A percentile compares a stretch with the other conserved stretches of the same genome.
Conservation (phyloP, 2,329 filamentous ascomycete species). For the Monosporascus cannonballus region DNA sequence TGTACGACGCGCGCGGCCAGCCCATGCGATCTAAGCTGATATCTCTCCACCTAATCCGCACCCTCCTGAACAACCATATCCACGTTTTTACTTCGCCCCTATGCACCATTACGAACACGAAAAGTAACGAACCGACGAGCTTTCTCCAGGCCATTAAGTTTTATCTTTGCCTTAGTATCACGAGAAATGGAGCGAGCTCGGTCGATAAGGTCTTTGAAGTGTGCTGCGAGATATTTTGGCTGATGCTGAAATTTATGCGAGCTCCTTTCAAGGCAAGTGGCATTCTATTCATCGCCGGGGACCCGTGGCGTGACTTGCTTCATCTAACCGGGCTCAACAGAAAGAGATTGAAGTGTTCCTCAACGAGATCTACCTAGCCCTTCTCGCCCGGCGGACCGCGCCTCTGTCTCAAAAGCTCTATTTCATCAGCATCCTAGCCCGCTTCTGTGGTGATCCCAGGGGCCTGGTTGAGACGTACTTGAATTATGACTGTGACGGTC, state of each 20-base stretch:
- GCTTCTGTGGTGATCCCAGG: conserved; percentile 78
- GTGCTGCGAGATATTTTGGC: conserved; percentile 94
- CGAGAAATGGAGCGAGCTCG: conserved; percentile 89
- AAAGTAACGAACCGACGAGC: conserved; percentile 78
- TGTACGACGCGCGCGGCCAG: conserved; percentile 87
- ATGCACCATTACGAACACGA: conserved; percentile 88
- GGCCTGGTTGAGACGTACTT: conserved; percentile 92
- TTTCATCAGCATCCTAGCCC: conserved; percentile 78
- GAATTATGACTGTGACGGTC: conserved; percentile 96
- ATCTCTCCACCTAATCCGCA: conserved; percentile 92
- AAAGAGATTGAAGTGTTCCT: conserved; percentile 98
- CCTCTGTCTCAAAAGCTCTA: conserved; percentile 88
- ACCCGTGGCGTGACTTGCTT: conserved; percentile 34
- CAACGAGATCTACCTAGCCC: conserved; percentile 92
- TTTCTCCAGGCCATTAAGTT: conserved; percentile 96
- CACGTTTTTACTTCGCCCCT: conserved; percentile 84
- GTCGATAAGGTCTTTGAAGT: conserved; percentile 91
- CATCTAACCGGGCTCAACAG: conserved; percentile 35
- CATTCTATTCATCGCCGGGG: conserved; percentile 46
- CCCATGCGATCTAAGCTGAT: conserved; percentile 97
- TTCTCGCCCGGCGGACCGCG: conserved; percentile 80
- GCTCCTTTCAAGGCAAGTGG: conserved; percentile 76
- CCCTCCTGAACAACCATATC: conserved; percentile 90
- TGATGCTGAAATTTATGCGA: conserved; percentile 91
- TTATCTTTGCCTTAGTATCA: conserved; percentile 91